Base-by-base conservation (phyloP, 2,329 filamentous ascomycete species). In the Calonectria leucothoes region DNA sequence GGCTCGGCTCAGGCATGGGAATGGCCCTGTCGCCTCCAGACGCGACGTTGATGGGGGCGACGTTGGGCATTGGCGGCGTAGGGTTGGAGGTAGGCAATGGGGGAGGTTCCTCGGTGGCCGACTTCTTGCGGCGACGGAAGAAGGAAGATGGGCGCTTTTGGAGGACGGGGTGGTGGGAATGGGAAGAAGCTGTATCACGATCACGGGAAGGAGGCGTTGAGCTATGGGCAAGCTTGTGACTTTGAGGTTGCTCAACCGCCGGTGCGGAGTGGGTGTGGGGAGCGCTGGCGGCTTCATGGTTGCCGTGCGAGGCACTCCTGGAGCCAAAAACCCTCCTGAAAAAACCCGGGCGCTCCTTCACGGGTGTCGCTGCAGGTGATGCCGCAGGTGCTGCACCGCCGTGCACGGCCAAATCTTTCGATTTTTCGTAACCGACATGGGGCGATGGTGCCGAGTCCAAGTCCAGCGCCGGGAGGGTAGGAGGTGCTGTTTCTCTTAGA, bases 91-190 rank as follows among this genome's bases (percentile, higher is more conserved):
- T 79, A 0, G 89, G 90, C 35, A 93, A 84, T 11, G 93, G 92
- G 39, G 93, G 92, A 48, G 89, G 89, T 27, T 91, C 89, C 75
- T 97, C 95, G 17, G 92, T 91, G 39, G 95, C 85, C 6, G 96
- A 98, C 89, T 96, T 97, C 90, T 98, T 98, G 75, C 96, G 91
- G 73, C 97, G 91, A 75, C 97, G 91, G 86, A 98, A 98, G 86
- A 99, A 98, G 0, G 95, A 96, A 1, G 96, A 97, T 5, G 95
- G 91, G 84, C 98, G 98, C 87, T 98, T 98, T 80, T 94, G 94
- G 66, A 98, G 86, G 25, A 87, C 85, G 70, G 88, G 87, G 20
- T 87, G 87, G 64, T 88, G 86, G 39, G 88, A 88, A 68, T 85
- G 84, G 27, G 84, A 84, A 31, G 84, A 84, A 7, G 82, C 81